Base-by-base conservation (phyloP, 2,329 filamentous ascomycete genomes). In the Ophiobolus disseminans region DNA sequence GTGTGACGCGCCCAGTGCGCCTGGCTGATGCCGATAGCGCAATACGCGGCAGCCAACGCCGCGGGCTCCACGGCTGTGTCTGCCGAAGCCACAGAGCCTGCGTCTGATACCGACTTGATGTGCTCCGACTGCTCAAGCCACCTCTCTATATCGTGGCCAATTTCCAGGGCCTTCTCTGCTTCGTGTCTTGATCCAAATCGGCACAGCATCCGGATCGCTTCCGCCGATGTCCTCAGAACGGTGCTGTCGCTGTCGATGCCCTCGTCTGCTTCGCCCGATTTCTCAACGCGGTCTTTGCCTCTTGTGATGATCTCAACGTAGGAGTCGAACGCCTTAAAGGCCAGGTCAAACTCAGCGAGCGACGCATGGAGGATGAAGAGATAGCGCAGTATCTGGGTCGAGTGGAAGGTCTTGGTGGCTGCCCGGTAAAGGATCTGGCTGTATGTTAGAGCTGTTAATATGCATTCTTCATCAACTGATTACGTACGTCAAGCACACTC, bases 391-490 rank as follows among this genome's bases (percentile, higher is more conserved):
- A 97, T 89, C 8, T 91, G 79, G 1, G 93, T 96, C 1, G 94
- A 99, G 73, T 99, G 94, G 66, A 94, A 99, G 0, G 92, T 96
- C 73, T 94, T 96, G 8, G 89, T 91, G 6, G 93, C 90, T 17
- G 92, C 90, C 30, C 88, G 88, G 73, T 97, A 99, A 5, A 99
- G 80, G 21, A 91, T 89, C 72, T 94, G 34, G 17, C 7, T 20
- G 6, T 8, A 19, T 9, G 13, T 46, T 35, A 46, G 43, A 13
- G 2, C n/a, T 17, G 2, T n/a, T n/a, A n/a, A n/a, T n/a, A n/a
- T n/a, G n/a, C n/a, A 37, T 11, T 3, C 2, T 17, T 31, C 26
- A 13, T 4, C 4, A 26, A 8, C 19, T 13, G 21, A n/a, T 22
- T 22, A 55, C 70, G 57, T 71, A 82, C 80, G 63, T 86, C 92